Evolutionary conservation across 1,284 basidiomycete species (phyloP).

Genomic region (Trichosporon faecale): DNA sequence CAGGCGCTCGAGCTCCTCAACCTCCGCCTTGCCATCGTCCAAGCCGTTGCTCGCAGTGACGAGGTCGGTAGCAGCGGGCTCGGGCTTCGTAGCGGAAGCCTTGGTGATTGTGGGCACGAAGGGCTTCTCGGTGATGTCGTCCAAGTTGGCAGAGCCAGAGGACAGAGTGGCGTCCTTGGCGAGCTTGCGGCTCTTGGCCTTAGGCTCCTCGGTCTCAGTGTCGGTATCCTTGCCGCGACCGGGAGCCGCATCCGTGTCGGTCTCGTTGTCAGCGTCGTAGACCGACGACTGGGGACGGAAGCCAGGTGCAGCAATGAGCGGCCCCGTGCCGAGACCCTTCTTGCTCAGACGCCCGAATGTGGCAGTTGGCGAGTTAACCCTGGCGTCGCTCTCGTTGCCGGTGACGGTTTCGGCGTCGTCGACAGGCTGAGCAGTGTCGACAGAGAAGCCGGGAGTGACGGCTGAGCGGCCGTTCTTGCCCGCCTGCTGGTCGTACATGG

Average conservation of each 20-base stretch:
- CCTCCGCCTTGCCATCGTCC: background rate
- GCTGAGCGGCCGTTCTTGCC: background rate
- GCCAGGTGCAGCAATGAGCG: constrained; percentile 1
- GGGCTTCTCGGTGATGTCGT: constrained; percentile 1
- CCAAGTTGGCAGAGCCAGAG: background rate
- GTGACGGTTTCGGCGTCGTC: background rate
- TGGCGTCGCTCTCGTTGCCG: background rate
- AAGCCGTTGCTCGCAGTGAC: background rate
- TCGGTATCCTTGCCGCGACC: background rate
- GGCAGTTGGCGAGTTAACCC: background rate
- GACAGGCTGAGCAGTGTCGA: background rate
- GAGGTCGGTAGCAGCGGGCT: background rate
- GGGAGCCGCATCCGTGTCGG: background rate
- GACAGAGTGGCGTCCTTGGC: background rate
- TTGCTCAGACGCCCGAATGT: background rate
- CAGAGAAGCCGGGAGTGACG: background rate
- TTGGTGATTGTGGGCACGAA: background rate
- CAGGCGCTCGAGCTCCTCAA: constrained; percentile 5
- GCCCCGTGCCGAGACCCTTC: background rate
- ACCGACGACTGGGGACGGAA: constrained; percentile 1
- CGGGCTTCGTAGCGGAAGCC: background rate
- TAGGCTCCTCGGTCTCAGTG: background rate
- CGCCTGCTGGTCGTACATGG: background rate
- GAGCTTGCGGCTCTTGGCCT: background rate
- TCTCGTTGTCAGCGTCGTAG: background rate